Evolutionary conservation across 2,329 filamentous ascomycete species (phyloP), one percentile per base, ranked within the genome.

Genomic region (Tolypocladium pustulatum): DNA sequence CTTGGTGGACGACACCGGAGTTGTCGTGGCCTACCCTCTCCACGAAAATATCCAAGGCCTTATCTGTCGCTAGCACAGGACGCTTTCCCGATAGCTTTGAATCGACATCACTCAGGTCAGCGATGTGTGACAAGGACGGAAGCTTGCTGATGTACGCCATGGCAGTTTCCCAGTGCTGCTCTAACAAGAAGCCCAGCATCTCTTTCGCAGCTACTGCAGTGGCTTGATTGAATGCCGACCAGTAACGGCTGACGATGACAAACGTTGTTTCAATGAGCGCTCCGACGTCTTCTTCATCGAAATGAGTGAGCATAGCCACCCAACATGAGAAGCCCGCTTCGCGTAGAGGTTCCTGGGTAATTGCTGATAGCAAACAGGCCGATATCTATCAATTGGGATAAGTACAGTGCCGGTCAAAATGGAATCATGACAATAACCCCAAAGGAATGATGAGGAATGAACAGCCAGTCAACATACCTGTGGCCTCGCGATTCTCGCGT

Each of bases 201-300:
- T 80, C 75, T 60, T 83, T 78, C 3, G 87, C 87, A 58, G 79
- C 77, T 4, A 79, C 67, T 61, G 82, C 84, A 1, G 86, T 86
- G 3, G 77, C 70, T 4, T 80, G 75, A 27, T 86, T 84, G 58
- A 97, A 86, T 1, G 66, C 69, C 5, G 71, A 63, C 94, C 94
- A 99, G 67, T 94, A 87, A 64, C 88, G 86, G 30, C 88, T 86
- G 55, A 97, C 85, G 46, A 96, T 84, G 57, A 92, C 91, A 64
- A 97, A 91, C 0, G 92, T 96, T 59, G 93, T 91, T 68, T 96
- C 91, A 10, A 97, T 77, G 41, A 97, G 80, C 32, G 84, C 80
- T 63, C 88, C 86, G 7, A 96, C 80, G 67, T 97, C 92, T 30
- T 91, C 87, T 59, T 87, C 85, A 12, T 87, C 86, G 54, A 97